A percentile compares a stretch with the other conserved stretches of the same genome.
These are phyloP conservation scores for Cryoendolithus antarcticus DNA, from an alignment of 2,329 filamentous ascomycete species.

Conservation along the genomic window DNA sequence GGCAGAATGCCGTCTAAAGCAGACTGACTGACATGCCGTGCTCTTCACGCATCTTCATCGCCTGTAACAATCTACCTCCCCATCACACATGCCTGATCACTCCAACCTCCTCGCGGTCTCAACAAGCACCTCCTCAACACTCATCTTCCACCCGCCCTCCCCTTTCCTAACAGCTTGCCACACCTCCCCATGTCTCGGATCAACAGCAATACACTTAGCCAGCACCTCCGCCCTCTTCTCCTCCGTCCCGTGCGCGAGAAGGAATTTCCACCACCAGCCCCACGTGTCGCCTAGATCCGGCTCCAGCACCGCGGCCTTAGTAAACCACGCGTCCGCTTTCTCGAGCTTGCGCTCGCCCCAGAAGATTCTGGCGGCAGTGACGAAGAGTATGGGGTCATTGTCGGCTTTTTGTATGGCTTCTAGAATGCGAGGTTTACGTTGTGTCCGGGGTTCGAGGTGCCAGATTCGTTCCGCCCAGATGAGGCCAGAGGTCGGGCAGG, in stretches of 20 bases:
- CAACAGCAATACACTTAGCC: slow-evolving; percentile 65
- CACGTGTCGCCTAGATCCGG: slow-evolving; percentile 82
- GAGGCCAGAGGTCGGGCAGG: slow-evolving; percentile 75
- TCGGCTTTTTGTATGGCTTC: slow-evolving; percentile 97
- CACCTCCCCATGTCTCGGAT: slow-evolving; percentile 83
- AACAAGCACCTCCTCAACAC: slow-evolving; percentile 69
- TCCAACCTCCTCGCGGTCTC: slow-evolving; percentile 53
- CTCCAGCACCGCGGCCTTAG: slow-evolving; percentile 83
- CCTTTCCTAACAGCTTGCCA: slow-evolving; percentile 81
- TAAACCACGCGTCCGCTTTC: slow-evolving; percentile 93
- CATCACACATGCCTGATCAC: slow-evolving; percentile 12
- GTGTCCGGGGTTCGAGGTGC: slow-evolving; percentile 81
- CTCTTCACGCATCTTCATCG: too few relatives aligned
- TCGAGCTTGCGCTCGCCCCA: slow-evolving; percentile 88
- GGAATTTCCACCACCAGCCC: slow-evolving; percentile 97
- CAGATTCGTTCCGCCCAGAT: slow-evolving; percentile 94
- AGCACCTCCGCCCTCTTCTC: slow-evolving; percentile 84
- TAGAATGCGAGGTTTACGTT: slow-evolving; percentile 79
- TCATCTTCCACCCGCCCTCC: slow-evolving; percentile 54
- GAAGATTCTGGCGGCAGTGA: slow-evolving; percentile 88
- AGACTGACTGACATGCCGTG: slow-evolving; percentile 2
- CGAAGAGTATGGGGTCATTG: slow-evolving; percentile 77
- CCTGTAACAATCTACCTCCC: too few relatives aligned
- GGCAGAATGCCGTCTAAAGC: too few relatives aligned
- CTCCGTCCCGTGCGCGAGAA: slow-evolving; percentile 82